Conservation (phyloP, 306 rosid genomes). For the Rosa lucieae region DNA sequence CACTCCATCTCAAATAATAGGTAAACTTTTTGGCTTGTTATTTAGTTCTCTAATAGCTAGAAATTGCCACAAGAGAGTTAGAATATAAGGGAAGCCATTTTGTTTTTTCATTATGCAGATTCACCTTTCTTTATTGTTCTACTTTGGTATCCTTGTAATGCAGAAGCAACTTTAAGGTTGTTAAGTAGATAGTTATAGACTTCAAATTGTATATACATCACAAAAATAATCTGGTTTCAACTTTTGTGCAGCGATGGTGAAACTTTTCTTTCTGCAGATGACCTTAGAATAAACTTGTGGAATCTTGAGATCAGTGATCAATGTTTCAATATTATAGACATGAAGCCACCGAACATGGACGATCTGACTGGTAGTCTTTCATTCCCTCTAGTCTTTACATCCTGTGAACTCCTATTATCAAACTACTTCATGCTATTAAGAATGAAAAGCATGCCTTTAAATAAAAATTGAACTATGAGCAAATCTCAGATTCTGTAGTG, state of each 20-base stretch:
- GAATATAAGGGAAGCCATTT: neutral
- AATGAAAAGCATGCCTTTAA: neutral
- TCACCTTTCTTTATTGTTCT: neutral
- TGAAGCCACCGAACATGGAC: conserved; percentile 71
- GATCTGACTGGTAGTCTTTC: conserved; percentile 56
- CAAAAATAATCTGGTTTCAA: conserved; percentile 25
- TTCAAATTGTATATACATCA: conserved; percentile 3
- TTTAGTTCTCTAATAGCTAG: neutral
- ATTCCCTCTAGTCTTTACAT: conserved; percentile 7
- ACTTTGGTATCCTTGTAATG: neutral
- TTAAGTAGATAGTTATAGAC: neutral
- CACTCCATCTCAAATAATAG: conserved; percentile 78
- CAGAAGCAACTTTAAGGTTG: neutral
- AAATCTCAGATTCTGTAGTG: neutral
- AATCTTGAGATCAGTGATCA: conserved; percentile 64
- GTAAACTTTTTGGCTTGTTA: conserved; percentile 34
- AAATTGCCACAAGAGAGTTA: neutral
- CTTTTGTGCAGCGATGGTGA: conserved; percentile 59
- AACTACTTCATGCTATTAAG: neutral
- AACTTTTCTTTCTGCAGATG: conserved; percentile 76
- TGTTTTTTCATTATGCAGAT: conserved; percentile 7
- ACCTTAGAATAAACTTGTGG: conserved; percentile 78
- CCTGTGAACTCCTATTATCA: conserved; percentile 14
- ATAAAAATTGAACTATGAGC: neutral
- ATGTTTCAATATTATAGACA: conserved; percentile 69